Base-by-base conservation (phyloP, 2,329 filamentous ascomycete genomes). In the Endocalyx cinctus region DNA sequence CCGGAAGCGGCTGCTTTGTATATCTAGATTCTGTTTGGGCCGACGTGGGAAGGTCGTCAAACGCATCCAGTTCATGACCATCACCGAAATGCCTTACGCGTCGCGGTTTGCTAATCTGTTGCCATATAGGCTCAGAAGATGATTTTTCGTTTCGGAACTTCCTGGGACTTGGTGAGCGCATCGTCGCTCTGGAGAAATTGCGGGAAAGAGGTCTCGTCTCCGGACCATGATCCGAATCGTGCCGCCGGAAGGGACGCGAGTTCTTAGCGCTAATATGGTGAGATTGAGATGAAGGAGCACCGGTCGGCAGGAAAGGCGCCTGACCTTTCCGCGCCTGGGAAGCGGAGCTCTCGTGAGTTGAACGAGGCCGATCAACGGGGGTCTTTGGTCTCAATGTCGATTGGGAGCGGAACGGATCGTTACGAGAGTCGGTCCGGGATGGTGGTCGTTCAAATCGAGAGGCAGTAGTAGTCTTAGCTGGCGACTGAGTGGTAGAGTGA, bases 11-110 rank as follows among this genome's bases (percentile, higher is more conserved):
- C 48, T 84, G 79, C 58, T 89, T 94, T 41, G 88, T 70, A 52
- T 79, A 98, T 49, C 79, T 84, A 42, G 80, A 87, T 61, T 98
- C 92, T 11, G 79, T 74, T 39, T 83, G 78, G 10, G 74, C 79
- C 12, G 89, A 96, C 0, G 89, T 97, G 2, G 90, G 90, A 35
- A 98, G 67, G 60, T 98, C 92, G 56, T 98, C 92, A 56, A 98
- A 97, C 3, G 76, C 80, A 47, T 97, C 90, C 20, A 98, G 71
- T 60, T 98, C 92, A 39, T 83, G 84, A 12, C 92, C 92, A 58
- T 96, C 87, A 10, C 92, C 92, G 63, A 94, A 98, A 50, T 86
- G 79, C 28, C 80, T 74, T 39, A 71, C 69, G 25, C 79, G 72
- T 22, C 77, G 71, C 4, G 87, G 87, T 56, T 82, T 84, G 42